Conservation (phyloP, 768 basidiomycete genomes). For the Lanmaoa pseudosensibilis region DNA sequence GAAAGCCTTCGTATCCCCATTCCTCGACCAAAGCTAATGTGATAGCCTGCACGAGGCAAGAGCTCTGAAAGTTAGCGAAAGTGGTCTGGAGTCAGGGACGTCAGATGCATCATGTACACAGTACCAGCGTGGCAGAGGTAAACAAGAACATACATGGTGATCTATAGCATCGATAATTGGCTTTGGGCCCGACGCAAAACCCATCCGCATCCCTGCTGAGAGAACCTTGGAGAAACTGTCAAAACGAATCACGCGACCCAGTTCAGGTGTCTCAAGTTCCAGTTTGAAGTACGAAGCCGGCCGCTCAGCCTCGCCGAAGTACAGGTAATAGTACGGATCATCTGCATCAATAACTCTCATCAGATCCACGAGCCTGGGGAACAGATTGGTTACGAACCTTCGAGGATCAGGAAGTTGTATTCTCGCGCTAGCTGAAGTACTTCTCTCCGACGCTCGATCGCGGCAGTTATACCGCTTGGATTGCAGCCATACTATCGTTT, state of each 20-base stretch:
- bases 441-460: slow-evolving; percentile 65
- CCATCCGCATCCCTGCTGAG: slow-evolving; percentile 75
- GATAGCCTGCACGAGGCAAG: slow-evolving; percentile 65
- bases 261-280: slow-evolving; percentile 63
- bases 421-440: slow-evolving; percentile 70
- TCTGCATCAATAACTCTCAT: slow-evolving; percentile 41
- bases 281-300: slow-evolving; percentile 81
- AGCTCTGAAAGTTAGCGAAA: slow-evolving; percentile 65
- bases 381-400: slow-evolving; percentile 49
- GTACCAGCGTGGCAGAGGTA: slow-evolving; percentile 14
- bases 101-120: slow-evolving; percentile 7
- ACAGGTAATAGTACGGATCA: slow-evolving; percentile 78
- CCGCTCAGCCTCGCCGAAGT: slow-evolving; percentile 64
- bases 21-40: slow-evolving; percentile 54
- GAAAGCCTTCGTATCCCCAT: slow-evolving; percentile 80
- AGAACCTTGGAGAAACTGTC: slow-evolving; percentile 88
- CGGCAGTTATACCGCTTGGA: slow-evolving; percentile 79
- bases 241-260: slow-evolving; percentile 82
- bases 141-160: slow-evolving; percentile 51
- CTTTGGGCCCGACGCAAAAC: slow-evolving; percentile 77
- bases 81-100: slow-evolving; percentile 49
- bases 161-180: slow-evolving; percentile 69
- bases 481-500: slow-evolving; percentile 75
- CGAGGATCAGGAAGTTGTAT: slow-evolving; percentile 79
- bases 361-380: background rate